phyloP scores from a whole-genome alignment of 352 stramenopile species.

The Phytopythium vexans region DNA sequence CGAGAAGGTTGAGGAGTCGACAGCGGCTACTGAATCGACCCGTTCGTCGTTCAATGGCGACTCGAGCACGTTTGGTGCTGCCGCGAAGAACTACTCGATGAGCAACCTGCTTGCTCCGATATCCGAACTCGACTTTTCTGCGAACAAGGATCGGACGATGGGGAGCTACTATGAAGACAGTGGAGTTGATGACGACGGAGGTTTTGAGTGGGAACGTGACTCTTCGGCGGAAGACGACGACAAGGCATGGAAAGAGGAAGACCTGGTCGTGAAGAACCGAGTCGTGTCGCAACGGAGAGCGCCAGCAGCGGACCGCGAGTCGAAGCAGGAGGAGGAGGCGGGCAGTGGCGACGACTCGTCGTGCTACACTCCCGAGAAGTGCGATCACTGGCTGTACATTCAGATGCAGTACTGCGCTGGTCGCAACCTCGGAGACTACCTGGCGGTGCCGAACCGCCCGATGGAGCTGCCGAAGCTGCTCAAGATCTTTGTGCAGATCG shows the following conservation, averaged over 20 bases:
- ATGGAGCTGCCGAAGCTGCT: slow-evolving; percentile 81
- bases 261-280: slow-evolving; percentile 44
- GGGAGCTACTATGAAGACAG: slow-evolving; percentile 43
- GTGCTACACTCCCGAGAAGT: slow-evolving; percentile 45
- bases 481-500: slow-evolving; percentile 87
- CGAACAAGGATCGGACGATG: slow-evolving; percentile 37
- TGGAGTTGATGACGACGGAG: slow-evolving; percentile 49
- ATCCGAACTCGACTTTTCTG: slow-evolving; percentile 62
- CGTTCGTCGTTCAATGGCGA: slow-evolving; percentile 15
- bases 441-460: slow-evolving; percentile 58
- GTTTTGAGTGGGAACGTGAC: slow-evolving; percentile 79
- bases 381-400: slow-evolving; percentile 90
- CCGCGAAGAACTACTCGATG: slow-evolving; percentile 58
- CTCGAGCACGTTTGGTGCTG: slow-evolving; percentile 24
- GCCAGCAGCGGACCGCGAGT: neutral
- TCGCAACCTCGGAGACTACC: slow-evolving; percentile 82
- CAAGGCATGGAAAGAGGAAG: slow-evolving; percentile 60
- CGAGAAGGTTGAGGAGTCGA: slow-evolving; percentile 74
- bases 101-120: slow-evolving; percentile 73
- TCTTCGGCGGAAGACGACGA: slow-evolving; percentile 41
- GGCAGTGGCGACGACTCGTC: slow-evolving; percentile 42
- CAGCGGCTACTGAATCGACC: neutral
- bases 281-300: neutral
- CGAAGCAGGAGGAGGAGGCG: slow-evolving; percentile 4
- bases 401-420: slow-evolving; percentile 91